phyloP scores from a whole-genome alignment of 768 basidiomycete genomes.

The Kockovaella imperatae region DNA sequence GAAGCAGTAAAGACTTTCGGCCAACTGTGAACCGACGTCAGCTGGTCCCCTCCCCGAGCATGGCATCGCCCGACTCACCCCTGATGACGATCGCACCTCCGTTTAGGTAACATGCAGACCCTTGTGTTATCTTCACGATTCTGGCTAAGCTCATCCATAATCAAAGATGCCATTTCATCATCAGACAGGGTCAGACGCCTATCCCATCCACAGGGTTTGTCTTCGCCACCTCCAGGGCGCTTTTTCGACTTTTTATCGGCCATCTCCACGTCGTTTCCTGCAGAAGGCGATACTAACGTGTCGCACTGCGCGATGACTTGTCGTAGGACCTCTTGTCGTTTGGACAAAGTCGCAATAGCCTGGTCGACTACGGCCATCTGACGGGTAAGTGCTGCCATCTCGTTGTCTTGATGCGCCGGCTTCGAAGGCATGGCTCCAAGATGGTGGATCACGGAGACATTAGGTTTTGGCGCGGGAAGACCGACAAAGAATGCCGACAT shows the following conservation, averaged over 20 bases:
- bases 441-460: conserved; percentile 11
- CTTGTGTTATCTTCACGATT: background rate
- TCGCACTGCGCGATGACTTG: conserved; percentile 13
- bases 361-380: conserved; percentile 8
- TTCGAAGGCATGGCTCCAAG: background rate
- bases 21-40: conserved; percentile 15
- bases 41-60: background rate
- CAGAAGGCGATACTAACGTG: background rate
- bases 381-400: conserved; percentile 1
- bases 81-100: conserved; percentile 31
- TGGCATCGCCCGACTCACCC: conserved; percentile 8
- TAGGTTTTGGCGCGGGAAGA: conserved; percentile 19
- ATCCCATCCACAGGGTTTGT: conserved; percentile 32
- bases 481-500: conserved; percentile 14
- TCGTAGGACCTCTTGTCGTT: conserved; percentile 13
- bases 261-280: conserved; percentile 3
- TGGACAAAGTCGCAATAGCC: conserved; percentile 10
- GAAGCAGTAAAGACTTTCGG: conserved; percentile 20
- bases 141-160: conserved; percentile 1
- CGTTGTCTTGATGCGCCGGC: background rate
- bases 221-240: conserved; percentile 3
- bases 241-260: conserved; percentile 7
- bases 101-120: conserved; percentile 11
- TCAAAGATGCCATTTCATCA: conserved; percentile 12
- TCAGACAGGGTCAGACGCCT: conserved; percentile 18